Evolutionary conservation across 768 basidiomycete species (phyloP), one percentile per base, ranked within the genome.

Genomic region (Boletus fagicola): DNA sequence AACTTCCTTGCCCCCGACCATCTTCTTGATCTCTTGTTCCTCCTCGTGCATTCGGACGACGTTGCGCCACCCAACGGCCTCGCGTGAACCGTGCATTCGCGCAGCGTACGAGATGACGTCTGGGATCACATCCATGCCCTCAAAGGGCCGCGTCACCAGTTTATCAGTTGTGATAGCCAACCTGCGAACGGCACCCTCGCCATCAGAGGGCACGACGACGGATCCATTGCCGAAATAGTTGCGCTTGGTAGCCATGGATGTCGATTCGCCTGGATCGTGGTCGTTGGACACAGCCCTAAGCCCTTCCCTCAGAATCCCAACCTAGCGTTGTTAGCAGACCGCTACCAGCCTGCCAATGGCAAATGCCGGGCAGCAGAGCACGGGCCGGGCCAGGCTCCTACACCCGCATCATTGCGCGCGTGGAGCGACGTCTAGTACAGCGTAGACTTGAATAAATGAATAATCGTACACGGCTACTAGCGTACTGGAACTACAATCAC

Each of bases 11-110:
- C 95, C 96, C 5, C 80, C 87, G 43, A 94, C 84, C 31, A 78
- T 76, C 79, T 94, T 95, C 68, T 82, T 88, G 35, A 98, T 83
- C 66, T 93, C 85, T 77, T 97, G 97, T 70, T 86, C 87, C 74
- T 98, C 96, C 65, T 92, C 85, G 68, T 92, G 78, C 24, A 86
- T 76, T 7, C 77, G 68, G 52, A 91, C 67, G 33, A 94, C 64
- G 54, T 92, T 90, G 35, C 97, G 78, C 79, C 84, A 88, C 0
- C 94, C 96, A 8, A 92, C 70, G 0, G 90, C 92, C 5, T 89
- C 79, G 63, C 88, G 85, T 3, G 78, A 77, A 4, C 90, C 89
- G 64, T 93, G 87, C 0, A 83, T 87, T 18, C 87, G 83, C 0
- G 87, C 87, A 12, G 86, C 82, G 63, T 93, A 88, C 5, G 78